Base-by-base conservation (phyloP, 768 basidiomycete genomes). In the Panus rudis region DNA sequence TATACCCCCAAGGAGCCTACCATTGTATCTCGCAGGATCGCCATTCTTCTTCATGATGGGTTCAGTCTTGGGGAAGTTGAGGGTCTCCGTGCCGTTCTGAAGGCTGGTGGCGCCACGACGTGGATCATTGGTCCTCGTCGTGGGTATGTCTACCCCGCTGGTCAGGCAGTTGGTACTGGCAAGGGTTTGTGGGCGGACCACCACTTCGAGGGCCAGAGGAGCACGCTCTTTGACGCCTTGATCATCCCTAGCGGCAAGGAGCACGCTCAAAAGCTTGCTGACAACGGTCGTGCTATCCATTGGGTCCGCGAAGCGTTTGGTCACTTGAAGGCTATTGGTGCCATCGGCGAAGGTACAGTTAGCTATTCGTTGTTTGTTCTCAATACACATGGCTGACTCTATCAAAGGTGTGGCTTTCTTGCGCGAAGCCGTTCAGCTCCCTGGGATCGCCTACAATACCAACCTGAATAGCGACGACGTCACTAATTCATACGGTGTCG, bases 271-370 rank as follows among this genome's bases (percentile, higher is more conserved):
- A 56, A 69, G 23, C 69, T 91, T 26, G 56, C 66, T 6, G 68
- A 69, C 51, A 76, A 73, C 38, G 92, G 90, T 4, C 75, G 90
- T 16, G 72, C 72, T 6, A 64, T 89, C n/a, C 87, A 93, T 57
- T 90, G 83, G 71, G 74, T 85, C 3, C 75, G 85, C 34, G 90
- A 92, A 62, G 81, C 87, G 2, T 92, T 86, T 63, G 84, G 84
- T 17, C 91, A 92, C 61, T 82, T 79, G 63, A 92, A 92, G 66
- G 60, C 83, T 14, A 86, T 94, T 45, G 85, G 78, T 2, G 88
- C 80, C 1, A 68, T 83, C 35, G 91, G 89, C 8, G 72, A 78
- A 57, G 81, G 81, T 76, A 32, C 28, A 52, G 37, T 10, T 16
- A n/a, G 14, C 7, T 24, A 23, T 60, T 50, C 14, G n/a, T 21